phyloP scores from a whole-genome alignment of 208 protist species.

The Wallacemonas collosoma region DNA sequence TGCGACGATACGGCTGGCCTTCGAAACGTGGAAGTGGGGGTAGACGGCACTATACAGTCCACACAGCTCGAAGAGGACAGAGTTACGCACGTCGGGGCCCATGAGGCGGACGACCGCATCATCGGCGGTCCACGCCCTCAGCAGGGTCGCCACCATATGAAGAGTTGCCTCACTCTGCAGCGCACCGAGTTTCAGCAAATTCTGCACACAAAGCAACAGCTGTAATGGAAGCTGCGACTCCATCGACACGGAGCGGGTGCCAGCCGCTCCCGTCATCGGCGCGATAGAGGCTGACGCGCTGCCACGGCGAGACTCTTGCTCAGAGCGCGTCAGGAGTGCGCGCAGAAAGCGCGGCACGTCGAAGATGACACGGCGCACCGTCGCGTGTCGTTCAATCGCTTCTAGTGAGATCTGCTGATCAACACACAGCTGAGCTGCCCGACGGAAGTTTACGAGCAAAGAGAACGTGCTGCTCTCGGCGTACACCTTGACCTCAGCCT shows the following conservation, averaged over 20 bases:
- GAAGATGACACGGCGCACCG: neutral
- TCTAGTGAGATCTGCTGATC: constrained; percentile 5
- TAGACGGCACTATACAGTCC: neutral
- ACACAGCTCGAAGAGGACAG: neutral
- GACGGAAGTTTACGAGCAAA: neutral
- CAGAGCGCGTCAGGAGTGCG: neutral
- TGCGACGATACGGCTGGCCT: neutral
- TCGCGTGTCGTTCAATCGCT: neutral
- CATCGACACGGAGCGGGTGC: neutral
- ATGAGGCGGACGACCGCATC: constrained; percentile 5
- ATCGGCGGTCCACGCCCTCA: constrained; percentile 3
- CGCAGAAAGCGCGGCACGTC: neutral
- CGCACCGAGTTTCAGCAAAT: neutral
- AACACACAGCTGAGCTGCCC: neutral
- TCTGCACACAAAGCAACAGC: neutral
- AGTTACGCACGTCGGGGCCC: neutral
- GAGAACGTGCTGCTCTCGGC: neutral
- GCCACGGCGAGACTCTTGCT: neutral
- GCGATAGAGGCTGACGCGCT: neutral
- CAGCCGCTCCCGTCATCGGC: too few species aligned
- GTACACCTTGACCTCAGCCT: neutral
- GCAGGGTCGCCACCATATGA: neutral
- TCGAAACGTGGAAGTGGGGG: constrained; percentile 12
- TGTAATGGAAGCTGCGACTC: neutral
- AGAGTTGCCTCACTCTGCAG: neutral